Base-by-base conservation (phyloP, 1,139 yeast species). In the Protomyces arabidopsidicola region DNA sequence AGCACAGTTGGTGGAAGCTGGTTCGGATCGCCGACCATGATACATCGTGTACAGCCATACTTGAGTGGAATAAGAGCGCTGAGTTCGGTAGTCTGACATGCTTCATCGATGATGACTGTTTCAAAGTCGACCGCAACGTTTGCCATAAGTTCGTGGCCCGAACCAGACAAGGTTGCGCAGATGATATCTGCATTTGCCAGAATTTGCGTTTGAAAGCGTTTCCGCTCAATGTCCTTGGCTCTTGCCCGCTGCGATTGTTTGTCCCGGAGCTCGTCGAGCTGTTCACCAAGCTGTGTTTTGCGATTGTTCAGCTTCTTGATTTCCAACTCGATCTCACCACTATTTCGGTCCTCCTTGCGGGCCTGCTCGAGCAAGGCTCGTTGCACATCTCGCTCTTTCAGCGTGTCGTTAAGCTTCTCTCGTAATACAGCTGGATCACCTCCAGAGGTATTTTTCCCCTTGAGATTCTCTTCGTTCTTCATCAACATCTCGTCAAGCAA, bases 21-120 rank as follows among this genome's bases (percentile, higher is more conserved):
- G 73, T 93, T 91, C 1, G 98, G 98, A 78, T 95, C 99, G 72
- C 99, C 99, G 60, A 95, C 99, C 97, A 95, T 89, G 59, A 95
- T 87, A 77, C 98, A 91, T 65, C 85, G 84, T 67, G 81, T 85
- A 71, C 96, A 89, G 1, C 98, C 98, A 73, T 91, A 95, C 71
- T 96, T 81, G 69, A 95, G 79, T 0, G 99, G 99, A 71, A 93
- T 93, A 39, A 95, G 81, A 0, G 96, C 89, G 10, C 97, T 89
- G 54, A 93, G 74, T 72, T 95, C 99, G 55, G 95, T 93, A 83
- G 96, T 88, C 74, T 95, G 99, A 71, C 98, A 95, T 0, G 98
- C 98, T 75, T 95, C 99, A 78, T 95, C 99, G 69, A 95, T 86
- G 64, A 95, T 86, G 1, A 95, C 98, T n/a, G 95, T 89, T 63